Percentiles rank a stretch among this genome's conserved stretches.
These are phyloP conservation scores for Podaxis carcinomalis DNA, from an alignment of 768 basidiomycete genomes.

Conservation along the genomic window DNA sequence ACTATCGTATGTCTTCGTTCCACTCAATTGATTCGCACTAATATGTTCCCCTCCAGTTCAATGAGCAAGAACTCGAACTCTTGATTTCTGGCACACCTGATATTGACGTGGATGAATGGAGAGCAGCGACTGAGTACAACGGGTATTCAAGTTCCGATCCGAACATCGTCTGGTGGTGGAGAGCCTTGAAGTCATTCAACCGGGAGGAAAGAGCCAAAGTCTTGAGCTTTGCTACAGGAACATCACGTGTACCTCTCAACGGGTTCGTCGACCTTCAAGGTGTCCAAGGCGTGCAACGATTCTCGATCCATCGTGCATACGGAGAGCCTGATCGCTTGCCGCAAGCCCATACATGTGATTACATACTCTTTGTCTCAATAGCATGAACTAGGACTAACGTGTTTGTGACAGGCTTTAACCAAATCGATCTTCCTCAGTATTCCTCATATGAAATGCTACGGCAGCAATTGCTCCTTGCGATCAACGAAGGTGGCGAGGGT, in stretches of 20 bases:
- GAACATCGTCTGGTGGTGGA: constrained; percentile 99
- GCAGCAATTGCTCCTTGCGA: constrained; percentile 83
- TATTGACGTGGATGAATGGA: constrained; percentile 98
- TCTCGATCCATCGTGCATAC: constrained; percentile 94
- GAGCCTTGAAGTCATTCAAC: constrained; percentile 94
- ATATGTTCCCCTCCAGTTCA: constrained; percentile 54
- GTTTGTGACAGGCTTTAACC: constrained; percentile 73
- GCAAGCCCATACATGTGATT: constrained; percentile 85
- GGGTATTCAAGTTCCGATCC: constrained; percentile 87
- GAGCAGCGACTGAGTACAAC: constrained; percentile 87
- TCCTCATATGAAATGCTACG: constrained; percentile 96
- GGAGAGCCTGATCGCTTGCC: constrained; percentile 81
- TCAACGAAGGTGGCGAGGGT: constrained; percentile 94
- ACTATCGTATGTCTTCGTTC: constrained; percentile 63
- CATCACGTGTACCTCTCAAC: constrained; percentile 88
- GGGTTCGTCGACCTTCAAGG: constrained; percentile 96
- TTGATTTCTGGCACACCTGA: constrained; percentile 97
- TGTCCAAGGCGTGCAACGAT: constrained; percentile 89
- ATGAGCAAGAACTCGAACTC: constrained; percentile 90
- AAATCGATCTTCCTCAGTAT: constrained; percentile 92
- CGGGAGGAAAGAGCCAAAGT: constrained; percentile 97
- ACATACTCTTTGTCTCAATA: neutral
- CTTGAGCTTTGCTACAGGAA: constrained; percentile 92
- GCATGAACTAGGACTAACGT: neutral
- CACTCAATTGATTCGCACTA: neutral